Base-by-base conservation (phyloP, 2,329 filamentous ascomycete species). In the Fusarium sp. region DNA sequence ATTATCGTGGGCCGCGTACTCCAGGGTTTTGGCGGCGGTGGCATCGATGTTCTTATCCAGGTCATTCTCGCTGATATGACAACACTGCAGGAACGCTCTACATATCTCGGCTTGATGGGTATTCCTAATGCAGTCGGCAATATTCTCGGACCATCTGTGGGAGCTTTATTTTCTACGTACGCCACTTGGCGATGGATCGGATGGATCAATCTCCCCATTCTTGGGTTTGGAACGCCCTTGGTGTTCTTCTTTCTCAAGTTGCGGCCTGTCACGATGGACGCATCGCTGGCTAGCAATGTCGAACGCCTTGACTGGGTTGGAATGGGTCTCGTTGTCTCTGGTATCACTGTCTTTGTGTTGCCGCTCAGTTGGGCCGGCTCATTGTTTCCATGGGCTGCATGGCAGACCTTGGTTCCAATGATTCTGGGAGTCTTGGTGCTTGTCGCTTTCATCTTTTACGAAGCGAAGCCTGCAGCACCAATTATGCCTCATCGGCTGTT, bases 301-400 rank as follows among this genome's bases (percentile, higher is more conserved):
- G 57, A 68, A 33, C 64, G 66, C 3, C 66, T 68, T 13, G 66
- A 68, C 28, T 68, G 64, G 64, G 32, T 68, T 10, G 66, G 66
- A 5, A 68, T 68, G 42, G 56, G 56, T 4, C 30, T 68, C 4
- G 47, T 68, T 9, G 66, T 68, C 4, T 47, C 65, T 9, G 64
- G 66, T 0, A 68, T 68, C 28, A 68, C 66, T 3, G 30, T 68
- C 6, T 35, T 68, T 2, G 66, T 68, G 13, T 12, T 68, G 3
- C 64, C 66, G 1, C 66, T 68, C 23, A 68, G 66, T 28, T 68
- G 66, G 66, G 64, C 66, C 3, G 66, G 66, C 5, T 68, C 66
- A 10, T 23, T 68, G 7, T 68, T 68, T 18, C 42, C 66, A 3
- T 68, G 66, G 66, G 19, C n/a, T 0, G 49, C 64, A 10, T 68